phyloP scores from a whole-genome alignment of 176 grass and related monocot genomes.

The Paspalum notatum region DNA sequence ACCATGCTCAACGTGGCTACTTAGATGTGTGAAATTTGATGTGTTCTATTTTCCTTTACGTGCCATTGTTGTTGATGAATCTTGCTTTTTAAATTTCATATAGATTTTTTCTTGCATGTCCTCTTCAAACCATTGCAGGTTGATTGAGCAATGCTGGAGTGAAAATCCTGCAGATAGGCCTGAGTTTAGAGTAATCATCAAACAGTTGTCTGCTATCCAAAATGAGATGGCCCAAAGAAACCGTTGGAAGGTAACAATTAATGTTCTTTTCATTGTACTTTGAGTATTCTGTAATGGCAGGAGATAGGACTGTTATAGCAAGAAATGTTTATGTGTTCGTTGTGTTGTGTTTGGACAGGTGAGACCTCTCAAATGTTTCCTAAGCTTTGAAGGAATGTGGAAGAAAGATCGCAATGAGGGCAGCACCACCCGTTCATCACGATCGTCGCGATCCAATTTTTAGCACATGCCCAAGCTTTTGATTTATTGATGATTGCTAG shows the following conservation, averaged over 20 bases:
- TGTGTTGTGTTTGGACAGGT: slow-evolving; percentile 53
- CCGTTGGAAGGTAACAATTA: slow-evolving; percentile 75
- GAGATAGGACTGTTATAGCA: slow-evolving; percentile 10
- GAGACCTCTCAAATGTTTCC: slow-evolving; percentile 66
- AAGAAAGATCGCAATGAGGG: slow-evolving; percentile 66
- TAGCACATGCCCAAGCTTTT: slow-evolving; percentile 17
- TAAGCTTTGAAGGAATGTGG: slow-evolving; percentile 73
- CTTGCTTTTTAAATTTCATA: slow-evolving; percentile 23
- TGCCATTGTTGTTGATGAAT: not conserved
- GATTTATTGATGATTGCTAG: slow-evolving; percentile 44
- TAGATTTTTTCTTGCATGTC: not conserved
- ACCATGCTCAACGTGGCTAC: slow-evolving; percentile 14
- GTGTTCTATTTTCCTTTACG: not conserved
- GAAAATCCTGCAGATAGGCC: slow-evolving; percentile 83
- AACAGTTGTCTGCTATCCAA: slow-evolving; percentile 62
- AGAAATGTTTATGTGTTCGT: slow-evolving; percentile 28
- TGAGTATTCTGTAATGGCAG: slow-evolving; percentile 4
- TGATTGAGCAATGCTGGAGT: slow-evolving; percentile 96
- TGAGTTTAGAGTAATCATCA: slow-evolving; percentile 75
- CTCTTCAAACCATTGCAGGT: slow-evolving; percentile 47
- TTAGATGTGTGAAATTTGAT: not conserved
- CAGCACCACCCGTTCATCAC: slow-evolving; percentile 59
- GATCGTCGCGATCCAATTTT: slow-evolving; percentile 47
- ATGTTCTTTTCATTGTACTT: not conserved
- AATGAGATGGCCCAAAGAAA: slow-evolving; percentile 55